phyloP scores from a whole-genome alignment of 345 rosid species.

The Erodium maritimum region DNA sequence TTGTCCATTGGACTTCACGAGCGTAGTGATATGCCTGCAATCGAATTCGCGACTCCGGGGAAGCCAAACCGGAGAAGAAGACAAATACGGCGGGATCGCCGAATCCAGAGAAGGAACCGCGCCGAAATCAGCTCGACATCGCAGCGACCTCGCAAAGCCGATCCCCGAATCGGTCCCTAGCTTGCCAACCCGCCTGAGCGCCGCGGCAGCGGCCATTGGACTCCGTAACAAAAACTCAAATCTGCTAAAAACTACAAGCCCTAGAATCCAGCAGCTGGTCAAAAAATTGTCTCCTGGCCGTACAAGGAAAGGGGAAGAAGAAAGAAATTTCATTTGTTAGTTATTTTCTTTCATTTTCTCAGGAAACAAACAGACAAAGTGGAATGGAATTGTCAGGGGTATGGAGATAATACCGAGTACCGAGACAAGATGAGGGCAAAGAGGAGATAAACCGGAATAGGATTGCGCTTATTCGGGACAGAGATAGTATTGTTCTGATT shows the following conservation, averaged over 20 bases:
- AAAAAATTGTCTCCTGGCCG: not conserved
- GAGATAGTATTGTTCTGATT: no score
- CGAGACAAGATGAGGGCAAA: no score
- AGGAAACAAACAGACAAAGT: no score
- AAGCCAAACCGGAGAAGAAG: constrained; percentile 8
- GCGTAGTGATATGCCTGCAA: constrained; percentile 45
- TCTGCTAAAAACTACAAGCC: not conserved
- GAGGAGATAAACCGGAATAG: no score
- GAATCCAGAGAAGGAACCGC: constrained; percentile 7
- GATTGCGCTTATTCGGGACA: no score
- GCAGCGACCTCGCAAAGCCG: constrained; percentile 10
- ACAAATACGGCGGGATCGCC: constrained; percentile 8
- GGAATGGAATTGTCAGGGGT: no score
- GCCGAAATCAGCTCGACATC: constrained; percentile 19
- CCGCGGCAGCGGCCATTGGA: constrained; percentile 34
- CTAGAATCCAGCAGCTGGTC: constrained; percentile 3
- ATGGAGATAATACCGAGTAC: no score
- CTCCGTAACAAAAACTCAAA: not conserved
- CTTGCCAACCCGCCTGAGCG: constrained; percentile 34
- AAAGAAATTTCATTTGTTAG: no score
- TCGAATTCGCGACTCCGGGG: constrained; percentile 3
- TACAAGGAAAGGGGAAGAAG: no score
- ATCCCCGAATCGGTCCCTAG: constrained; percentile 21
- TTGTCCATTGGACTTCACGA: constrained; percentile 44
- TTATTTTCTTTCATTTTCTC: no score